Base-by-base conservation (phyloP, 164 flowering plant genomes). In the Brasenia schreberi region DNA sequence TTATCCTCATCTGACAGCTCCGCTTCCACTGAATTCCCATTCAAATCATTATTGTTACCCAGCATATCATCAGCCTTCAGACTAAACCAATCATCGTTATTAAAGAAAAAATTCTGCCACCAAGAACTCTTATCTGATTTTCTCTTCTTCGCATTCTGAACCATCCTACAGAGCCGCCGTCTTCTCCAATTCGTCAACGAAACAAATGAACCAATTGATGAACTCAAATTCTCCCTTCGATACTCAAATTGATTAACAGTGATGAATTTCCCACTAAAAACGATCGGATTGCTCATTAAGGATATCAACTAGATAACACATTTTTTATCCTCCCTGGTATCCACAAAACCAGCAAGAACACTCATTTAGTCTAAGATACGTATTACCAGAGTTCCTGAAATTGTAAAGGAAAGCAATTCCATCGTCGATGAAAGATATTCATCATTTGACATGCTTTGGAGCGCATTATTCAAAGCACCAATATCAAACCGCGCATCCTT, bases 71-170 rank as follows among this genome's bases (percentile, higher is more conserved):
- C 39, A 33, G 39, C 87, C 66, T 75, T 80, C 68, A 86, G 75
- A 61, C 97, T 96, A 67, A 91, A 66, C 97, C 97, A 95, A 74
- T 89, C 87, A 63, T 83, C 87, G 6, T 94, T 97, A 6, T 85
- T 86, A 17, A 88, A 79, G 63, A 94, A 87, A 74, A 95, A 88
- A 67, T 76, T 79, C 78, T 81, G 78, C 97, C 96, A 95, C 97
- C 99, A 91, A 61, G 77, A 73, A 65, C 74, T 83, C 66, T 77
- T 79, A 67, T 71, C 62, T 0, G 74, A 43, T 5, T 65, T 45
- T 14, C 27, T 42, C 43, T 73, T 76, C 68, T 80, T 81, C 59
- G 85, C 92, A 69, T 75, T 68, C 2, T 81, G 79, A 68, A 87
- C 65, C 67, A 85, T 62, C 72, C 82, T 68, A 63, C 71, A 10